Conservation (phyloP, 441 rosid species). For the Jatropha multifida region DNA sequence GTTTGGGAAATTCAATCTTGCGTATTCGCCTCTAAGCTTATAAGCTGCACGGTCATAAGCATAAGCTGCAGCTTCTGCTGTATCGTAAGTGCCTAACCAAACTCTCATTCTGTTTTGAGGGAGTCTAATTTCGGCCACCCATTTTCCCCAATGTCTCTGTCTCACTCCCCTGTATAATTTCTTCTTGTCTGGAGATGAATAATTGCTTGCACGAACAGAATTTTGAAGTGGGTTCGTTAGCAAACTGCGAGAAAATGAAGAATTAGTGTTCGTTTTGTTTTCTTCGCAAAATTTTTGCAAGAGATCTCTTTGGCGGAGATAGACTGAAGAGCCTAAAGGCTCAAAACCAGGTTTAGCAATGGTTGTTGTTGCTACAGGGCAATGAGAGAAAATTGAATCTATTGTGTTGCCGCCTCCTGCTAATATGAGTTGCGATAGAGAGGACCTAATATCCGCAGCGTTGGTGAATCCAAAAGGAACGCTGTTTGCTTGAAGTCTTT, state of each 20-base stretch:
- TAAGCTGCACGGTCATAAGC: conserved; percentile 97
- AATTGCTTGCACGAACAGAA: conserved; percentile 26
- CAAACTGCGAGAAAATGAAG: conserved; percentile 15
- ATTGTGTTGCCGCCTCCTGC: conserved; percentile 71
- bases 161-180: conserved; percentile 93
- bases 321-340: conserved; percentile 75
- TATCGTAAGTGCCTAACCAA: conserved; percentile 89
- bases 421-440: conserved; percentile 69
- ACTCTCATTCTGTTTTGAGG: conserved; percentile 72
- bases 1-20: conserved; percentile 80
- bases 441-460: conserved; percentile 40
- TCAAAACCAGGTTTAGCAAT: conserved; percentile 25
- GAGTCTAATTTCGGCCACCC: conserved; percentile 95
- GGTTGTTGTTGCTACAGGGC: conserved; percentile 27
- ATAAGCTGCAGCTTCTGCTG: conserved; percentile 88
- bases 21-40: conserved; percentile 93
- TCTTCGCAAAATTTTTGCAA: conserved; percentile 52
- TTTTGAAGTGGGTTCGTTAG: conserved; percentile 28
- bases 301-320: conserved; percentile 78
- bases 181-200: conserved; percentile 46
- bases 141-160: conserved; percentile 97
- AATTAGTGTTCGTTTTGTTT: conserved; percentile 32
- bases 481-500: conserved; percentile 36
- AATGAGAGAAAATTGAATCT: conserved; percentile 77
- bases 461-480: conserved; percentile 21